Evolutionary conservation across 495 filamentous ascomycete species (phyloP).

Genomic region (Xylaria intraflava): DNA sequence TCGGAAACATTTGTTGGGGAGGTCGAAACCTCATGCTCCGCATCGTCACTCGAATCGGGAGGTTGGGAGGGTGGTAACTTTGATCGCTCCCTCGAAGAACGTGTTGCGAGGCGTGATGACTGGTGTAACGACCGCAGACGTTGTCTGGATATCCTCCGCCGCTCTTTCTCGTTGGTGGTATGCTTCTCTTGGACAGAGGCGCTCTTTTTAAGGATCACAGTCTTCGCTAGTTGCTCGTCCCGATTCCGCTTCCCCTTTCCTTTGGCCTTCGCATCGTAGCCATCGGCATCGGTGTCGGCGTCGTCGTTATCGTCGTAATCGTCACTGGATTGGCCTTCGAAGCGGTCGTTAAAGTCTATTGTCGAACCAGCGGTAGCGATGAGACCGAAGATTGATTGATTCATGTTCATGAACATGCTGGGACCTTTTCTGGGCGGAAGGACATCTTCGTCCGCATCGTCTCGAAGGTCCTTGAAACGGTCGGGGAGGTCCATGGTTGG

Average conservation of each 20-base stretch:
- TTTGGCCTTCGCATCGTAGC: not conserved
- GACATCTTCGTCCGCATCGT: conserved; percentile 60
- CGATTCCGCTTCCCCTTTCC: conserved; percentile 13
- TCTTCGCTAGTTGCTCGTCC: conserved; percentile 29
- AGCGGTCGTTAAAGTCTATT: conserved; percentile 70
- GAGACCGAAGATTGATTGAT: conserved; percentile 90
- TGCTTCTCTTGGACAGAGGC: conserved; percentile 18
- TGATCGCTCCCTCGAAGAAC: conserved; percentile 31
- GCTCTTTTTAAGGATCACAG: conserved; percentile 27
- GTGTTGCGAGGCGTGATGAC: conserved; percentile 30
- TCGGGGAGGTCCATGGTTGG: conserved; percentile 71
- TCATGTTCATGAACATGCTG: conserved; percentile 63
- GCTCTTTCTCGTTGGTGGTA: conserved; percentile 33
- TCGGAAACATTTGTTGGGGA: conserved; percentile 9
- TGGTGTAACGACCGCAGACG: conserved; percentile 54
- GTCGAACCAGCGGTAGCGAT: conserved; percentile 84
- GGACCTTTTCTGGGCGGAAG: conserved; percentile 51
- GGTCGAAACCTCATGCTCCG: conserved; percentile 8
- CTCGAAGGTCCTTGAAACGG: conserved; percentile 64
- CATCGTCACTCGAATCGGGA: conserved; percentile 11
- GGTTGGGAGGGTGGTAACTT: conserved; percentile 20
- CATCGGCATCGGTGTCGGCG: conserved; percentile 7
- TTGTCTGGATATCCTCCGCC: conserved; percentile 54
- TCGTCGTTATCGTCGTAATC: conserved; percentile 56
- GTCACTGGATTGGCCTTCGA: conserved; percentile 74